Base-by-base conservation (phyloP, 208 protist species). In the Leishmania braziliensis region DNA sequence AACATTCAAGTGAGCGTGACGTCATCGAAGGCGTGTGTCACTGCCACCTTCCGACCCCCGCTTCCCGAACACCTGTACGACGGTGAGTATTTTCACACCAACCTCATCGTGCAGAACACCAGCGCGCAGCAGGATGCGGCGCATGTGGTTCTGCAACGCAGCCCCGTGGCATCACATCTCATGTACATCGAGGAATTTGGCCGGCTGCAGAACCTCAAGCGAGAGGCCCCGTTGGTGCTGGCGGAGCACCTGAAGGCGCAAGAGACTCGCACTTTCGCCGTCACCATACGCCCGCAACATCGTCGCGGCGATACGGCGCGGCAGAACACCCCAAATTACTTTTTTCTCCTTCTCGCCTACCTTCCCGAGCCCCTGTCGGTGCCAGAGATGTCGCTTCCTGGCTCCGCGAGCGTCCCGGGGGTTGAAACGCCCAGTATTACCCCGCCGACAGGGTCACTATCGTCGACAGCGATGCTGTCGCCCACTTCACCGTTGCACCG, bases 81-180 rank as follows among this genome's bases (percentile, higher is more conserved):
- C 76, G 94, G 94, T 16, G 91, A 97, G 84, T 93, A 93, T 81
- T 93, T 90, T 58, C 82, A 85, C 77, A 95, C 91, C 14, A 89
- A 66, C 43, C 89, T 97, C 9, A 68, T 88, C 12, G 71, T 97
- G 66, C 76, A 76, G 56, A 97, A 97, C 83, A 79, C 84, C 14
- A 94, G 90, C 81, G 78, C 84, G 46, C 72, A 93, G n/a, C 79
- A 87, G 48, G 78, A 84, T 43, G 94, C 92, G n/a, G 74, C 74
- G 20, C 88, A 89, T 77, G 86, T 97, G 18, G 86, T 86, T n/a
- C 76, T 96, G 51, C 94, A 96, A 78, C 94, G 91, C 63, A 93
- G 90, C 76, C 78, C 92, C 60, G 71, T 75, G 46, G 93, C 91
- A 71, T 89, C 92, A 5, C 92, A 95, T 72, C 80, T 96, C 0